A percentile compares a stretch with the other conserved stretches of the same genome.
These are phyloP conservation scores for Zoysia pacifica DNA, from an alignment of 176 grass and related monocot genomes.

Conservation along the genomic window DNA sequence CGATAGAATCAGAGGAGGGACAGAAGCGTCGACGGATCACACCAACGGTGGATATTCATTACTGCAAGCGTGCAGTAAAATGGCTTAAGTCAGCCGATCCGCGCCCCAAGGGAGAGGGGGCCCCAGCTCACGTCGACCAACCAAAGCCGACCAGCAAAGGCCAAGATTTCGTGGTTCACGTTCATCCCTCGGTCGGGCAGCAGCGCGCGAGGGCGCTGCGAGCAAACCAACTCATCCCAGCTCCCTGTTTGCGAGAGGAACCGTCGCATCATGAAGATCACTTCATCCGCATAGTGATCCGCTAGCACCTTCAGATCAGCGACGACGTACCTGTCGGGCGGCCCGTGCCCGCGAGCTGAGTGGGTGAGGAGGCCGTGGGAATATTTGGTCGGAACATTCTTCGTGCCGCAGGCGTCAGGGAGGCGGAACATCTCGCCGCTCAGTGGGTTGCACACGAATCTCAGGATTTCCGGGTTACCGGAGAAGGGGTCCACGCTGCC, in stretches of 20 bases:
- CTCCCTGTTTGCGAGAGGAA: conserved; percentile 28
- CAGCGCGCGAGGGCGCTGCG: neutral
- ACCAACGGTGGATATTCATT: too few species aligned
- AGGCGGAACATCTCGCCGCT: conserved; percentile 18
- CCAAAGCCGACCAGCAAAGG: conserved; percentile 34
- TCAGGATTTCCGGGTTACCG: neutral
- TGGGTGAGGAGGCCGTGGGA: conserved; percentile 18
- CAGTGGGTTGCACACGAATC: conserved; percentile 23
- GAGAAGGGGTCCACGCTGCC: too few species aligned
- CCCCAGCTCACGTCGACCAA: conserved; percentile 26
- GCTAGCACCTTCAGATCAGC: neutral
- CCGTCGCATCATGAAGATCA: conserved; percentile 10
- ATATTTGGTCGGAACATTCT: neutral
- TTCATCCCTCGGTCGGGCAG: neutral
- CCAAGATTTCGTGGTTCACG: neutral
- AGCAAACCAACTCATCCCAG: neutral
- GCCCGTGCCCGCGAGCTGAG: neutral
- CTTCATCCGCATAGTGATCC: neutral
- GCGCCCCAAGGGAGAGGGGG: neutral
- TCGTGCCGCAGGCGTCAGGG: neutral
- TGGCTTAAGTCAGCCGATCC: too few species aligned
- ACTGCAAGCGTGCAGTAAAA: too few species aligned
- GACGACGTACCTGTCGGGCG: conserved; percentile 21
- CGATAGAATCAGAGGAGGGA: too few species aligned
- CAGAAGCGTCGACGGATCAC: too few species aligned